Conservation (phyloP, 2,329 filamentous ascomycete species). For the Nigrograna mackinnonii region DNA sequence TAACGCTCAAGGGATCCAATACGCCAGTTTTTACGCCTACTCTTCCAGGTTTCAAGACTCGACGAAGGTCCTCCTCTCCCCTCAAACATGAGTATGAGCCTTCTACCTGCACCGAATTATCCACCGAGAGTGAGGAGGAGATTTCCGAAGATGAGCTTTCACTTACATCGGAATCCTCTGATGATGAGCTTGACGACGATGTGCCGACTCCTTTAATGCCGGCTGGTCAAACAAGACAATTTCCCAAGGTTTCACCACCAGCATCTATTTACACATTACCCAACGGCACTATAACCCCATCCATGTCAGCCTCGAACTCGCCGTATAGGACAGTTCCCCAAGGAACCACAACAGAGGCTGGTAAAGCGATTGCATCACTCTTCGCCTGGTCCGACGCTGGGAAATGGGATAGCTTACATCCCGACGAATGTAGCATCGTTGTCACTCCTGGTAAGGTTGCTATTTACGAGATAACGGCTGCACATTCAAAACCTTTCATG, state of each 20-base stretch:
- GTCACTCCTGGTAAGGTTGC: slow-evolving; percentile 68
- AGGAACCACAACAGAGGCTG: slow-evolving; percentile 53
- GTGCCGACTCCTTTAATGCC: slow-evolving; percentile 43
- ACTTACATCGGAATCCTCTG: slow-evolving; percentile 54
- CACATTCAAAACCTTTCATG: slow-evolving; percentile 47
- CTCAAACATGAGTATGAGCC: slow-evolving; percentile 97
- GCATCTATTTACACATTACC: slow-evolving; percentile 41
- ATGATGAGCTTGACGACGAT: slow-evolving; percentile 60
- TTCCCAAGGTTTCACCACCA: slow-evolving; percentile 50
- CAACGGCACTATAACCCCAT: slow-evolving; percentile 69
- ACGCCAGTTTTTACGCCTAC: slow-evolving; percentile 54
- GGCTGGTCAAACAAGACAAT: slow-evolving; percentile 30
- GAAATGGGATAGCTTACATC: slow-evolving; percentile 63
- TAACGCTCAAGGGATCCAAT: slow-evolving; percentile 47
- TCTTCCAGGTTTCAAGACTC: slow-evolving; percentile 46
- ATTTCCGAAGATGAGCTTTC: slow-evolving; percentile 50
- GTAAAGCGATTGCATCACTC: slow-evolving; percentile 61
- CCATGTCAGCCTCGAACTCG: slow-evolving; percentile 80
- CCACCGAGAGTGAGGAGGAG: slow-evolving; percentile 60
- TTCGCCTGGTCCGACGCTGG: slow-evolving; percentile 66
- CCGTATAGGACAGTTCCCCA: slow-evolving; percentile 61
- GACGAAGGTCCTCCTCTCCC: slow-evolving; percentile 84
- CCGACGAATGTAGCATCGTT: slow-evolving; percentile 65
- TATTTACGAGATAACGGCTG: slow-evolving; percentile 60
- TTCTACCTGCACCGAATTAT: slow-evolving; percentile 70